Percentiles rank a stretch among this genome's conserved stretches.
These are phyloP conservation scores for Agarophyton chilense DNA, from an alignment of 23 red algal species.

Conservation along the genomic window DNA sequence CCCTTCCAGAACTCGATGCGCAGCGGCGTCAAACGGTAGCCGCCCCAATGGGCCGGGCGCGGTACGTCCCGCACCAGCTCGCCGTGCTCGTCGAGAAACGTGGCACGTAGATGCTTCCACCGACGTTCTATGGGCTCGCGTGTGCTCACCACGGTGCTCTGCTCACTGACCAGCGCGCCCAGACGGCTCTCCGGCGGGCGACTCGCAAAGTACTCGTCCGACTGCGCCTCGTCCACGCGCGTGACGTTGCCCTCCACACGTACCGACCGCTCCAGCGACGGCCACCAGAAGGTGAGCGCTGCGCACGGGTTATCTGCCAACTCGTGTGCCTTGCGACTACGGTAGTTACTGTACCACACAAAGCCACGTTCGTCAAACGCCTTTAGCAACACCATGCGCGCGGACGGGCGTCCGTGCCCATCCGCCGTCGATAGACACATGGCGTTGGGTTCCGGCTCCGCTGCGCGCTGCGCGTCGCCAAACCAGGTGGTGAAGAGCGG, in stretches of 20 bases:
- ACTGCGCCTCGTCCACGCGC: conserved; percentile 55
- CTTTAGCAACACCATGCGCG: conserved; percentile 89
- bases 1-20: conserved; percentile 98
- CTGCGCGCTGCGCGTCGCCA: conserved; percentile 56
- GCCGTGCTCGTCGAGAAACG: conserved; percentile 52
- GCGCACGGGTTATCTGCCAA: conserved; percentile 77
- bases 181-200: conserved; percentile 70
- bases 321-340: conserved; percentile 75
- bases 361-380: conserved; percentile 75
- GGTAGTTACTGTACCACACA: conserved; percentile 98
- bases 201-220: conserved; percentile 80
- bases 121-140: conserved; percentile 58
- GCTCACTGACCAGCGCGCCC: conserved; percentile 77
- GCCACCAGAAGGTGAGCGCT: conserved; percentile 95
- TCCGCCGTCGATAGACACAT: conserved; percentile 92
- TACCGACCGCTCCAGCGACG: conserved; percentile 88
- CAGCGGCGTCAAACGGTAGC: conserved; percentile 67
- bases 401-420: conserved; percentile 54
- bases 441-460: conserved; percentile 90
- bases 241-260: conserved; percentile 82
- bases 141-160: conserved; percentile 50
- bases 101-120: conserved; percentile 31
- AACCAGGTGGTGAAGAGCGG: conserved; percentile 85
- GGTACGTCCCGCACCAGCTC: conserved; percentile 30
- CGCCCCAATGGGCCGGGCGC: conserved; percentile 86